Base-by-base conservation (phyloP, 176 grass and related monocot genomes). In the Neostapfia colusana region DNA sequence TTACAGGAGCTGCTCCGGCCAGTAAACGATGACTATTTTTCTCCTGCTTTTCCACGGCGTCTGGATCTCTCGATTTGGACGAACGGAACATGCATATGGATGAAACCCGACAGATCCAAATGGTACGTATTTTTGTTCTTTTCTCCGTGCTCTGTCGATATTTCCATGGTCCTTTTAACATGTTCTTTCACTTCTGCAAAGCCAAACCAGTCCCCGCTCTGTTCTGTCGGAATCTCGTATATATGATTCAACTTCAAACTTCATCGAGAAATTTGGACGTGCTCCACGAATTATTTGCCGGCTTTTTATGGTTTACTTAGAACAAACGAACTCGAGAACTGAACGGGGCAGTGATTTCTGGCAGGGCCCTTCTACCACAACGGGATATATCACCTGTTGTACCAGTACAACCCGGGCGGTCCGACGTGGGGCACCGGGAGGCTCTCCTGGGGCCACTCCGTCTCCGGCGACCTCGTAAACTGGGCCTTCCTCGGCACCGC, bases 401-500 rank as follows among this genome's bases (percentile, higher is more conserved):
- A 88, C 80, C 93, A 97, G 63, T 90, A 90, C 87, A 97, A 97
- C 49, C 87, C 89, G 5, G 17, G 68, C 2, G 72, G 76, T 5
- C 10, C 93, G 13, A 4, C 48, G 10, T 96, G 75, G 38, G 89
- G 23, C 81, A 39, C 10, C 25, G 89, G 89, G 34, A 82, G 73
- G n/a, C 82, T 97, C 51, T 78, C 82, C n/a, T 92, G 89, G 93
- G 93, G 74, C 8, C 89, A 96, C 79, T 96, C 89, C 13, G 49
- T 97, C 76, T 92, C 93, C 28, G 77, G 26, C 24, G 93, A 97
- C 63, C 89, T 92, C 27, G 27, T 96, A 2, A 92, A 88, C 84
- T 96, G 93, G 93, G 79, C 64, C 24, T 70, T 83, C 2, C 93
- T 96, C 2, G 62, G 63, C 20, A 80, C 84, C 4, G 93, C 85